Evolutionary conservation across 2,329 filamentous ascomycete genomes (phyloP).

Genomic region (Periconia sp.): DNA sequence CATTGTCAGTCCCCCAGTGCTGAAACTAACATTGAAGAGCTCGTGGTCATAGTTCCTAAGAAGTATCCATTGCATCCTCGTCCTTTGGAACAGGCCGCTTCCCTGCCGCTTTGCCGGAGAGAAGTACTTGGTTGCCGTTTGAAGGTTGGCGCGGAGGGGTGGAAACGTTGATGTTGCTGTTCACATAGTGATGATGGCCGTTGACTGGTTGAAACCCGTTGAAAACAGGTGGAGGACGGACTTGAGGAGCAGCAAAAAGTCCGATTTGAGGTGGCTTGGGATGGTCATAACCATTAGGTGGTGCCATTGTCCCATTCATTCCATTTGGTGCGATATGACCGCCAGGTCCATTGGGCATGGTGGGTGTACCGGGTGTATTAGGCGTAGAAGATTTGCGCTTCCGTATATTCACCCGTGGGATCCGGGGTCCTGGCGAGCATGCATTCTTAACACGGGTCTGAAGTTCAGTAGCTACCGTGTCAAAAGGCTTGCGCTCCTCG

Average conservation of each 20-base stretch:
- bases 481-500: conserved; percentile 39
- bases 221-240: background rate
- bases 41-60: background rate
- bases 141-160: background rate
- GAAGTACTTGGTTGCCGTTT: background rate
- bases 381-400: conserved; percentile 24
- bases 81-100: background rate
- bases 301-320: background rate
- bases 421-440: conserved; percentile 4
- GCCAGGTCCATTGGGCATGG: background rate
- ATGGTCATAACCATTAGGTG: background rate
- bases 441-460: conserved; percentile 41
- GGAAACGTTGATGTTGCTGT: background rate
- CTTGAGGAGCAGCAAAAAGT: conserved; percentile 18
- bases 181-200: background rate
- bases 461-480: conserved; percentile 37
- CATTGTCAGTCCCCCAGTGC: background rate
- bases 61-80: background rate
- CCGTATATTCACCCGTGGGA: too few relatives aligned
- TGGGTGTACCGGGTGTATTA: conserved; percentile 14
- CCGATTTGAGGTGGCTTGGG: conserved; percentile 3
- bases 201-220: background rate
- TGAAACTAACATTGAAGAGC: background rate
- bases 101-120: background rate
- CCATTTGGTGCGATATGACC: background rate